These are phyloP conservation scores for Trypanosoma caninum DNA, from an alignment of 208 protist genomes.

Conservation along the genomic window DNA sequence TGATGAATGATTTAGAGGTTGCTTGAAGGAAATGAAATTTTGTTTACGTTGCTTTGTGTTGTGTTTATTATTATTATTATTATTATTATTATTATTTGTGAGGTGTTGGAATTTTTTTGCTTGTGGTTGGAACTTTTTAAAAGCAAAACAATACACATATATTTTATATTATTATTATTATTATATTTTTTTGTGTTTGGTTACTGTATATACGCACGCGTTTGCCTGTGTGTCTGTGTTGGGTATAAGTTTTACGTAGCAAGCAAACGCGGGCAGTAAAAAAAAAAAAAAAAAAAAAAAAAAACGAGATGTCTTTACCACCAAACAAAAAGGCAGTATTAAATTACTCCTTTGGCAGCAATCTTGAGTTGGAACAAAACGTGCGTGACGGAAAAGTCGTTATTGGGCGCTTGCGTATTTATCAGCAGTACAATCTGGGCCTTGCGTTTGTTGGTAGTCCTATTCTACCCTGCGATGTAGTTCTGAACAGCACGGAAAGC, in stretches of 20 bases:
- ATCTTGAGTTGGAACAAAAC: constrained; percentile 36
- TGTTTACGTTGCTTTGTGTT: background rate
- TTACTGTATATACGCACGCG: too few relatives aligned
- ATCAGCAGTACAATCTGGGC: constrained; percentile 29
- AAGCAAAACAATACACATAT: background rate
- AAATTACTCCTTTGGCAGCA: constrained; percentile 38
- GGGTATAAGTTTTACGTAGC: too few relatives aligned
- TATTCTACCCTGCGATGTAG: constrained; percentile 46
- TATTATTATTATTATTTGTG: background rate
- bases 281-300: background rate
- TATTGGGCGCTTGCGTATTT: constrained; percentile 51
- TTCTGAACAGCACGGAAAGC: constrained; percentile 35
- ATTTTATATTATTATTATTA: background rate
- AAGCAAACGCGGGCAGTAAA: background rate
- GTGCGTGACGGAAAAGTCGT: constrained; percentile 50
- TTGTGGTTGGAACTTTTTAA: background rate
- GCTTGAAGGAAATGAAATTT: background rate
- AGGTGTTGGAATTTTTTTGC: background rate
- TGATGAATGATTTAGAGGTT: background rate
- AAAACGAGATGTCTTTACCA: background rate
- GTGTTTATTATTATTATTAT: background rate
- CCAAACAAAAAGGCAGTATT: background rate
- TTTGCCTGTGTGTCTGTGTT: too few relatives aligned
- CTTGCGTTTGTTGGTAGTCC: constrained; percentile 52
- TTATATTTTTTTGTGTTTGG: too few relatives aligned